A percentile compares a stretch with the other conserved stretches of the same genome.
These are phyloP conservation scores for Aspergillus latus DNA, from an alignment of 2,329 filamentous ascomycete species.

Conservation along the genomic window DNA sequence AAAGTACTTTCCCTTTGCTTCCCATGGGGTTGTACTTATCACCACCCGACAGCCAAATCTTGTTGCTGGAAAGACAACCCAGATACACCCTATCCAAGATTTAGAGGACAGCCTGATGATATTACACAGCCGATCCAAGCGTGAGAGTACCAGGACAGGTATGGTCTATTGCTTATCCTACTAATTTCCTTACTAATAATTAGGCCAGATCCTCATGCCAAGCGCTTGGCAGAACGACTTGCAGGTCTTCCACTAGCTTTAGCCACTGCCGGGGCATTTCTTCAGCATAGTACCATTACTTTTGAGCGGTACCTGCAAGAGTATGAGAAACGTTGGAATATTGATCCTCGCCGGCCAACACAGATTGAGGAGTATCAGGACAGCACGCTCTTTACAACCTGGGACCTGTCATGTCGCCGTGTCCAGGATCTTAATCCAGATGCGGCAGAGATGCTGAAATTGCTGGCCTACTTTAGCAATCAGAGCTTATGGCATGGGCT, in stretches of 20 bases:
- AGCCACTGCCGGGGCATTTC: neutral
- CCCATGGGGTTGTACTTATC: slow-evolving; percentile 22
- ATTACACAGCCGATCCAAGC: neutral
- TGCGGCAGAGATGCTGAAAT: neutral
- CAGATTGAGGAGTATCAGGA: neutral
- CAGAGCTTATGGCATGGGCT: neutral
- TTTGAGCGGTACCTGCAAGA: neutral
- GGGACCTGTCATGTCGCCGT: neutral
- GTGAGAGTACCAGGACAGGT: neutral
- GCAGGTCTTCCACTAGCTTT: neutral
- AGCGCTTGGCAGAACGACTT: neutral
- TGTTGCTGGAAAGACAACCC: neutral
- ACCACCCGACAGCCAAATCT: slow-evolving; percentile 20
- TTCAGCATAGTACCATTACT: neutral
- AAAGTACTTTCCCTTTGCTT: slow-evolving; percentile 15
- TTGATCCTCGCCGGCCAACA: neutral
- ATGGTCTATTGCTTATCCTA: neutral
- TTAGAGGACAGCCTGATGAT: neutral
- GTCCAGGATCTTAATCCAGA: neutral
- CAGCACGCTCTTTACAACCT: neutral
- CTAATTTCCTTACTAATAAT: too few relatives aligned
- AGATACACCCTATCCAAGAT: neutral
- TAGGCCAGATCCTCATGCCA: neutral
- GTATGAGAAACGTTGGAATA: neutral
- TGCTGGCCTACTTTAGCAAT: neutral